These are phyloP conservation scores for Tricholoma sp. DNA, from an alignment of 768 basidiomycete species.

Conservation along the genomic window DNA sequence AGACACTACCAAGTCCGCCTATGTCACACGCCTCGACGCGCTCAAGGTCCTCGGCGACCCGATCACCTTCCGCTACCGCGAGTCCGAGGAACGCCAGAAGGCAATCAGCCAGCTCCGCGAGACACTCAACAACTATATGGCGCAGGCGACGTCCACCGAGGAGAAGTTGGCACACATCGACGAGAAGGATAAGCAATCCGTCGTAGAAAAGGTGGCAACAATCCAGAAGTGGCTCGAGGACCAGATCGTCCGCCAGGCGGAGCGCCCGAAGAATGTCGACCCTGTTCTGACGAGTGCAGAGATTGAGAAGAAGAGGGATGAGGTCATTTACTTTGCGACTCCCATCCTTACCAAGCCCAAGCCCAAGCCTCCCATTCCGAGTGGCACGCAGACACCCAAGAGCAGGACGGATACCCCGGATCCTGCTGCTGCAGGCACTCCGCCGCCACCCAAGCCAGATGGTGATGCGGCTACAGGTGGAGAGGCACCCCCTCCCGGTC, in stretches of 20 bases:
- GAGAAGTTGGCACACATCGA: constrained; percentile 90
- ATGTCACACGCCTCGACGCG: constrained; percentile 74
- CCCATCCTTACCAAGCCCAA: constrained; percentile 91
- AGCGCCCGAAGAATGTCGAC: constrained; percentile 85
- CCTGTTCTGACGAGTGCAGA: constrained; percentile 78
- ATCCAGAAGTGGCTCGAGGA: constrained; percentile 96
- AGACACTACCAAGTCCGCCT: constrained; percentile 94
- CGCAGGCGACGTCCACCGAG: constrained; percentile 76
- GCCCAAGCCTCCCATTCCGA: constrained; percentile 73
- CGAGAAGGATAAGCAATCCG: constrained; percentile 77
- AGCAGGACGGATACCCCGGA: constrained; percentile 54
- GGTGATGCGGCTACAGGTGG: constrained; percentile 20
- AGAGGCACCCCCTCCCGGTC: constrained; percentile 34
- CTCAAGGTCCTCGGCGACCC: constrained; percentile 87
- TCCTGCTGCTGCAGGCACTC: constrained; percentile 33
- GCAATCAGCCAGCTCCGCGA: constrained; percentile 77
- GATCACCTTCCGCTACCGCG: constrained; percentile 76
- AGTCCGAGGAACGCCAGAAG: constrained; percentile 73
- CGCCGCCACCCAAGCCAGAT: constrained; percentile 15
- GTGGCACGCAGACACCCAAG: constrained; percentile 71
- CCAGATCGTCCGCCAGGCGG: constrained; percentile 79
- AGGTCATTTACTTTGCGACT: constrained; percentile 82
- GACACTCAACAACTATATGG: constrained; percentile 80
- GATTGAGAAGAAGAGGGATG: constrained; percentile 88
- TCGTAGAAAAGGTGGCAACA: constrained; percentile 87